These are phyloP conservation scores for Silene conica DNA, from an alignment of 148 eudicot species.

Conservation along the genomic window DNA sequence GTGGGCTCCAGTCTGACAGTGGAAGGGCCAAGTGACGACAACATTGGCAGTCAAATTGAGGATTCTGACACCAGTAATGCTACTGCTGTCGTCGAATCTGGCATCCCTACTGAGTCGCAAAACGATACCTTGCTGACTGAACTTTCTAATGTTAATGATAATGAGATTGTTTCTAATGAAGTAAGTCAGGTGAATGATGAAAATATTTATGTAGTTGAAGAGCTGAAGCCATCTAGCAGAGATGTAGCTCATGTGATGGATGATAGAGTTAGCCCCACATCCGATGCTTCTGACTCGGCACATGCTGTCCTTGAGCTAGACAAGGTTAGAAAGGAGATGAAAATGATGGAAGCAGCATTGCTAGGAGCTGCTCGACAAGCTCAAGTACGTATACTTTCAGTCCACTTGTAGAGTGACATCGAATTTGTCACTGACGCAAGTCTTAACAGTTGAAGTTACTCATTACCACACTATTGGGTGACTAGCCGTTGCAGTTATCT, in stretches of 20 bases:
- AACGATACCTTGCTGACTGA: slow-evolving; percentile 22
- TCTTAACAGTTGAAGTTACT: background rate
- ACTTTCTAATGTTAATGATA: slow-evolving; percentile 33
- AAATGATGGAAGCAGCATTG: slow-evolving; percentile 95
- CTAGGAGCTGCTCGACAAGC: slow-evolving; percentile 98
- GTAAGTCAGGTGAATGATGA: slow-evolving; percentile 33
- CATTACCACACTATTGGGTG: background rate
- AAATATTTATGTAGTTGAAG: slow-evolving; percentile 28
- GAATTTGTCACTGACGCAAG: background rate
- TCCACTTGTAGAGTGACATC: background rate
- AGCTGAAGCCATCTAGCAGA: slow-evolving; percentile 21
- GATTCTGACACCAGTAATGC: slow-evolving; percentile 22
- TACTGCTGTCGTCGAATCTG: slow-evolving; percentile 26
- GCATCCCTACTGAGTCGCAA: slow-evolving; percentile 32
- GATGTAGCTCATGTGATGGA: slow-evolving; percentile 38
- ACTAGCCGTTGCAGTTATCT: slow-evolving; percentile 6
- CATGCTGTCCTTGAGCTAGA: slow-evolving; percentile 57
- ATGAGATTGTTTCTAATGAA: slow-evolving; percentile 35
- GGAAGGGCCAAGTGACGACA: slow-evolving; percentile 33
- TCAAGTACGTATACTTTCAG: slow-evolving; percentile 51
- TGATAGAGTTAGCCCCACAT: slow-evolving; percentile 38
- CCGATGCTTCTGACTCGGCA: slow-evolving; percentile 39
- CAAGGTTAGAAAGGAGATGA: slow-evolving; percentile 82
- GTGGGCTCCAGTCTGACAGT: slow-evolving; percentile 25
- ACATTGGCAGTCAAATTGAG: slow-evolving; percentile 30